These are phyloP conservation scores for Leccinum disarticulatum DNA, from an alignment of 768 basidiomycete genomes.

Conservation along the genomic window DNA sequence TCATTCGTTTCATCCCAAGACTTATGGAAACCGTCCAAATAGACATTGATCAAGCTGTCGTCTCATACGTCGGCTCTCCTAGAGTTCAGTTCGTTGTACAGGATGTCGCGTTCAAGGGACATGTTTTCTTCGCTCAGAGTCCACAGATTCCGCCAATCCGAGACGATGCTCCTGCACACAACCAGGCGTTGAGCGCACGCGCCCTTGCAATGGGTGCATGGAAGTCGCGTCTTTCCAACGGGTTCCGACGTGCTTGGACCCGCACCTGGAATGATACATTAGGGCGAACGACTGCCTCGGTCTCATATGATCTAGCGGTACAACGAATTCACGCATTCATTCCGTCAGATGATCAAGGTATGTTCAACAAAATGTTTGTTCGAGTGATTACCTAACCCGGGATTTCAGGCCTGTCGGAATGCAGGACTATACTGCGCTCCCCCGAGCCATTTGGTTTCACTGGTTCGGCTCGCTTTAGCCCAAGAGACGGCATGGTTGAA, in stretches of 20 bases:
- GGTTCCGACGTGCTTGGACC: conserved; percentile 64
- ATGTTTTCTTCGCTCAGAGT: conserved; percentile 54
- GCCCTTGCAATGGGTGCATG: conserved; percentile 54
- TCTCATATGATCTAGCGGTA: conserved; percentile 50
- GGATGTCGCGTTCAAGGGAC: conserved; percentile 51
- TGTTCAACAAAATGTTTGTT: conserved; percentile 6
- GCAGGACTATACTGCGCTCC: conserved; percentile 43
- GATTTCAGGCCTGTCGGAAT: conserved; percentile 23
- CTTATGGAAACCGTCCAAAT: conserved; percentile 68
- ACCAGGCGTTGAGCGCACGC: conserved; percentile 32
- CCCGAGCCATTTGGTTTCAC: conserved; percentile 45
- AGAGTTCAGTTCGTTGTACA: conserved; percentile 52
- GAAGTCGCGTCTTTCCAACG: conserved; percentile 59
- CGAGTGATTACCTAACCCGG: not conserved
- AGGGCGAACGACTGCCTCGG: conserved; percentile 60
- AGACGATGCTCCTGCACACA: conserved; percentile 14
- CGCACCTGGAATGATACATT: conserved; percentile 70
- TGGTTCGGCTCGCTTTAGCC: conserved; percentile 57
- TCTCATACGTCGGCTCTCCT: conserved; percentile 52
- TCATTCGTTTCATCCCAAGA: conserved; percentile 65
- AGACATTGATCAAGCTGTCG: conserved; percentile 55
- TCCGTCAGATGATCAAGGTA: conserved; percentile 34
- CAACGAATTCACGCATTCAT: conserved; percentile 46
- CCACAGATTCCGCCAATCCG: conserved; percentile 31
- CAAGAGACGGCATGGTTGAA: conserved; percentile 53